Evolutionary conservation across 2,329 filamentous ascomycete species (phyloP).

Genomic region (Penicillium sp.): DNA sequence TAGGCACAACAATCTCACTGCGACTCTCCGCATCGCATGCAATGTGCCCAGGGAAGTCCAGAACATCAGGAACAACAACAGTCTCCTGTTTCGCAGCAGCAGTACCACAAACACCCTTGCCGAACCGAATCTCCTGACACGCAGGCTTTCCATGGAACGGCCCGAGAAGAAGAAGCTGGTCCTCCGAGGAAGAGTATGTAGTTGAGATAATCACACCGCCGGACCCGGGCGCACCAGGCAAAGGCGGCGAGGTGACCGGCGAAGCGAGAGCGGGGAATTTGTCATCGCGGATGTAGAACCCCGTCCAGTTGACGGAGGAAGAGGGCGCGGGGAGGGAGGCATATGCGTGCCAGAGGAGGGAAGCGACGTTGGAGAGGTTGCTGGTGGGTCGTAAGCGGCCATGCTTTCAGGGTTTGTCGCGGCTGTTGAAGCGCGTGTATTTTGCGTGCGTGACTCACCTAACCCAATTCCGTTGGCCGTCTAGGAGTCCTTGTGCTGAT

Average conservation of each 20-base stretch:
- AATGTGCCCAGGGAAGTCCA: slow-evolving; percentile 47
- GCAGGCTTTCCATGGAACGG: slow-evolving; percentile 50
- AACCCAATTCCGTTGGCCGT: slow-evolving; percentile 47
- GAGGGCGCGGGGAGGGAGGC: slow-evolving; percentile 43
- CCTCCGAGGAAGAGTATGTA: slow-evolving; percentile 20
- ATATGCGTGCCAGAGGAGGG: slow-evolving; percentile 49
- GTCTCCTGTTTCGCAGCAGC: slow-evolving; percentile 40
- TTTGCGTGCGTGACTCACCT: slow-evolving; percentile 23
- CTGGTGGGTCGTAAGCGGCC: slow-evolving; percentile 19
- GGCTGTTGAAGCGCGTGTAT: background rate
- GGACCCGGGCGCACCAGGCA: slow-evolving; percentile 6
- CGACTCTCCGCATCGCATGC: slow-evolving; percentile 48
- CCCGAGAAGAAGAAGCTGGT: slow-evolving; percentile 40
- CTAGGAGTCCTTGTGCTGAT: slow-evolving; percentile 38
- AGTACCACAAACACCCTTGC: slow-evolving; percentile 46
- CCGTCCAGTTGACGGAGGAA: slow-evolving; percentile 48
- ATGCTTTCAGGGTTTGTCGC: background rate
- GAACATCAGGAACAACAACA: slow-evolving; percentile 44
- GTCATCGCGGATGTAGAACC: slow-evolving; percentile 47
- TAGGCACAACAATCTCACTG: slow-evolving; percentile 51
- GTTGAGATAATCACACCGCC: slow-evolving; percentile 21
- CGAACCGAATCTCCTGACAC: slow-evolving; percentile 47
- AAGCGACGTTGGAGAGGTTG: slow-evolving; percentile 48
- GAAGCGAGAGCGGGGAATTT: slow-evolving; percentile 36
- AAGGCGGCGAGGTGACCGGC: slow-evolving; percentile 19